phyloP scores from a whole-genome alignment of 805 yeast genomes.

The Candida dajiaensis region DNA sequence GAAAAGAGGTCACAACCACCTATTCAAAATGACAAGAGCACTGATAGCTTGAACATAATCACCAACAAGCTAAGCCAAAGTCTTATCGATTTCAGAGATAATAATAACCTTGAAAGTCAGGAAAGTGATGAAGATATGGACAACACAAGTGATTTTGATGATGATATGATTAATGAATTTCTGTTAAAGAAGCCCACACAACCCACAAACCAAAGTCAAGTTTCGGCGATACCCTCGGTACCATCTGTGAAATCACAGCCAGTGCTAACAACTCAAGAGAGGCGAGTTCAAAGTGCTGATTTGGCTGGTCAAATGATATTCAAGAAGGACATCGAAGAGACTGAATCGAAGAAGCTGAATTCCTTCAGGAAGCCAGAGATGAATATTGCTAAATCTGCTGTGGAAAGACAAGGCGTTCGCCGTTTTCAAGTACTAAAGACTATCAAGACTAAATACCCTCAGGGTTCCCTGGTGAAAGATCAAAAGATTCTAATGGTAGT shows the following conservation, averaged over 20 bases:
- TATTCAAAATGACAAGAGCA: slow-evolving; percentile 1
- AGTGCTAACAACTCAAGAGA: slow-evolving; percentile 17
- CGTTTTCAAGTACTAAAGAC: slow-evolving; percentile 40
- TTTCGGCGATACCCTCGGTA: background rate
- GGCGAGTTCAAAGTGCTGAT: slow-evolving; percentile 14
- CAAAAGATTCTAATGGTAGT: slow-evolving; percentile 54
- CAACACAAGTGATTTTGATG: slow-evolving; percentile 13
- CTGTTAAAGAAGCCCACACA: slow-evolving; percentile 11
- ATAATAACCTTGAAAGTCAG: background rate
- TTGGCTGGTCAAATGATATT: slow-evolving; percentile 17
- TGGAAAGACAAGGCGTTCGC: slow-evolving; percentile 39
- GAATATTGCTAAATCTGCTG: slow-evolving; percentile 36
- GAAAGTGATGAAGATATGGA: background rate
- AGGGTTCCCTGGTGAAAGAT: slow-evolving; percentile 25
- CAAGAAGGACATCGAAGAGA: slow-evolving; percentile 21
- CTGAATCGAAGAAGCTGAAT: slow-evolving; percentile 9
- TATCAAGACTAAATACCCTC: slow-evolving; percentile 26
- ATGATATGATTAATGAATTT: slow-evolving; percentile 14
- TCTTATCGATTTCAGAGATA: slow-evolving; percentile 10
- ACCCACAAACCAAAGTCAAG: background rate
- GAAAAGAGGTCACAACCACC: slow-evolving; percentile 2
- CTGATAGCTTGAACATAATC: background rate
- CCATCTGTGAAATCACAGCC: background rate
- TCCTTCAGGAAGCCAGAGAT: slow-evolving; percentile 7
- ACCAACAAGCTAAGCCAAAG: slow-evolving; percentile 5